These are phyloP conservation scores for Symbiodinium natans DNA, from an alignment of 73 alveolate species.

Conservation along the genomic window DNA sequence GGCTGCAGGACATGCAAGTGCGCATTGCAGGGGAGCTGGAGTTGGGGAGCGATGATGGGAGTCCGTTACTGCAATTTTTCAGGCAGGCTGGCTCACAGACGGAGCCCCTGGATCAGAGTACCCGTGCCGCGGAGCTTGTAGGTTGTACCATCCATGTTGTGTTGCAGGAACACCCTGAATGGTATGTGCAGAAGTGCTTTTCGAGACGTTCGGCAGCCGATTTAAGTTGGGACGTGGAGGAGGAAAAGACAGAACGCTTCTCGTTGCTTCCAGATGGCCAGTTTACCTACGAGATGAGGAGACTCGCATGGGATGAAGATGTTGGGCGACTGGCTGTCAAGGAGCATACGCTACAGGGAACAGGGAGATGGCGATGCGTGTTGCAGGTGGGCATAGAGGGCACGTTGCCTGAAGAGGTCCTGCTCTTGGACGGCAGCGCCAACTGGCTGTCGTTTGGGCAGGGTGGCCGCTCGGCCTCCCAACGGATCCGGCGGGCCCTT, in stretches of 20 bases:
- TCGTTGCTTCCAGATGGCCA: slow-evolving; percentile 62
- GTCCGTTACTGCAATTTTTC: slow-evolving; percentile 24
- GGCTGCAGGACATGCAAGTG: slow-evolving; percentile 43
- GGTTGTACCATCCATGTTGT: slow-evolving; percentile 62
- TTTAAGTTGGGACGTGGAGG: slow-evolving; percentile 60
- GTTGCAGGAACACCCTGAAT: slow-evolving; percentile 50
- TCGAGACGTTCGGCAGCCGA: background rate
- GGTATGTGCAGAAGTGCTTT: slow-evolving; percentile 69
- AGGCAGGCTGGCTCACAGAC: background rate
- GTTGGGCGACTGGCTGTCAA: background rate
- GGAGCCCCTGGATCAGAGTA: slow-evolving; percentile 16
- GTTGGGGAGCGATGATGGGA: background rate
- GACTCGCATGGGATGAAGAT: slow-evolving; percentile 29
- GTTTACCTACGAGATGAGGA: slow-evolving; percentile 28
- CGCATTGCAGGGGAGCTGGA: slow-evolving; percentile 28
- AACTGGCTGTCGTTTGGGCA: background rate
- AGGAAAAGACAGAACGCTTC: slow-evolving; percentile 18
- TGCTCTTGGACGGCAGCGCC: background rate
- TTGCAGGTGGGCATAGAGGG: background rate
- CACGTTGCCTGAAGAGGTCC: background rate
- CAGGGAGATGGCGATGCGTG: background rate
- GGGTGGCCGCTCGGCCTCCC: background rate
- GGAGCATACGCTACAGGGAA: background rate
- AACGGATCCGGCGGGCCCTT: background rate
- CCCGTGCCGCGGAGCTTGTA: slow-evolving; percentile 46